phyloP scores from a whole-genome alignment of 805 yeast genomes.

The Spathaspora hagerdaliae region DNA sequence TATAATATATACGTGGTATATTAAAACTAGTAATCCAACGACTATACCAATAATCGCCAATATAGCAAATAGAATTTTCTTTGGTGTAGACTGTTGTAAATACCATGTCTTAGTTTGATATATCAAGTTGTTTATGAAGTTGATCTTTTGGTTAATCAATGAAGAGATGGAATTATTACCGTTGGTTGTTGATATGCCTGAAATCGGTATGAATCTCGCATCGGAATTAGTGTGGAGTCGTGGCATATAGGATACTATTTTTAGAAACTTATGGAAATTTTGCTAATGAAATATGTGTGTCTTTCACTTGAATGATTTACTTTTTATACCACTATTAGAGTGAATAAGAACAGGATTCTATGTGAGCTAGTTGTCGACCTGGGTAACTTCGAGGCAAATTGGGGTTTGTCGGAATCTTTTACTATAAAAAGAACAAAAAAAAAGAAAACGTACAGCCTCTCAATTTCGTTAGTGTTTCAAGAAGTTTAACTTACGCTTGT shows the following conservation, averaged over 20 bases:
- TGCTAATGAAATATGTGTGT: no score
- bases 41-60: constrained; percentile 13
- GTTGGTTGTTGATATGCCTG: neutral
- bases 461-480: no score
- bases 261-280: no score
- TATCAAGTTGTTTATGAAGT: neutral
- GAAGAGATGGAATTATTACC: neutral
- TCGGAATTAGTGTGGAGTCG: neutral
- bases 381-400: no score
- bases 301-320: no score
- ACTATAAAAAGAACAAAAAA: no score
- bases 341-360: no score
- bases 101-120: constrained; percentile 14
- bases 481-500: no score
- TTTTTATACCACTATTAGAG: no score
- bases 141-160: neutral
- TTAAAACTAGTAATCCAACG: constrained; percentile 13
- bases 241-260: neutral
- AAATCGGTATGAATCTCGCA: neutral
- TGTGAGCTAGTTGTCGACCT: no score
- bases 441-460: no score
- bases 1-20: constrained; percentile 36
- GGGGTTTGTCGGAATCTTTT: no score
- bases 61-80: constrained; percentile 10
- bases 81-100: constrained; percentile 11